Percentiles rank a stretch among this genome's conserved stretches.
Conservation (phyloP, 192 early-diverging fungal genomes). For the Piromyces finnis region DNA sequence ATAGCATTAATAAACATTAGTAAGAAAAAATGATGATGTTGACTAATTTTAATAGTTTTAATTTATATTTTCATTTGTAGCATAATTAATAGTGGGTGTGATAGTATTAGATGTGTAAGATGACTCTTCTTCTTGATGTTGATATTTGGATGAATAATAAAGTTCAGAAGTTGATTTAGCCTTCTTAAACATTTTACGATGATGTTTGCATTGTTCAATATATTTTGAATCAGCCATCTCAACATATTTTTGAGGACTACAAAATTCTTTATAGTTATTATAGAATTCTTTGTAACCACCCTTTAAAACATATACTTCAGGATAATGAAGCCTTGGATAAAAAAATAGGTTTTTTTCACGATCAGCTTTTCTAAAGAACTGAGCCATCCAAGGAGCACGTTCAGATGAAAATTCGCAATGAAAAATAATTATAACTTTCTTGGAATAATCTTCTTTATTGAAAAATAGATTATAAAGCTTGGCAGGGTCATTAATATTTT, state of each 20-base stretch:
- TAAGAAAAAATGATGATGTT: no score
- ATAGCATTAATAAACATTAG: no score
- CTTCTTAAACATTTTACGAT: constrained; percentile 22
- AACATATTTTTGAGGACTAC: constrained; percentile 56
- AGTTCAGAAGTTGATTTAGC: neutral
- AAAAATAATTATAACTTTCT: constrained; percentile 47
- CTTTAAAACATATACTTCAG: constrained; percentile 68
- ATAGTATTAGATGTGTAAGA: no score
- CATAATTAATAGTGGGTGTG: no score
- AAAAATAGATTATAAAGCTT: constrained; percentile 44
- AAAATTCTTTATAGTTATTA: constrained; percentile 25
- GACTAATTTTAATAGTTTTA: no score
- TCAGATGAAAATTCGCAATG: constrained; percentile 78
- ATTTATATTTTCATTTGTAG: no score
- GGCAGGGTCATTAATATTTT: constrained; percentile 44
- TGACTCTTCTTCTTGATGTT: neutral
- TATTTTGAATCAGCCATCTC: constrained; percentile 56
- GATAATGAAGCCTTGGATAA: constrained; percentile 66
- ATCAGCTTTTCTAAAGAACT: constrained; percentile 54
- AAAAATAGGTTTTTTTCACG: constrained; percentile 42
- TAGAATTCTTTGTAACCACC: constrained; percentile 72
- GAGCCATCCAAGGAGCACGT: constrained; percentile 64
- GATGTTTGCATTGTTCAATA: constrained; percentile 23
- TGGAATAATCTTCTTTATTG: neutral
- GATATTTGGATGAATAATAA: neutral